Evolutionary conservation across 2,329 filamentous ascomycete species (phyloP).

Genomic region (Cladosporium sp.): DNA sequence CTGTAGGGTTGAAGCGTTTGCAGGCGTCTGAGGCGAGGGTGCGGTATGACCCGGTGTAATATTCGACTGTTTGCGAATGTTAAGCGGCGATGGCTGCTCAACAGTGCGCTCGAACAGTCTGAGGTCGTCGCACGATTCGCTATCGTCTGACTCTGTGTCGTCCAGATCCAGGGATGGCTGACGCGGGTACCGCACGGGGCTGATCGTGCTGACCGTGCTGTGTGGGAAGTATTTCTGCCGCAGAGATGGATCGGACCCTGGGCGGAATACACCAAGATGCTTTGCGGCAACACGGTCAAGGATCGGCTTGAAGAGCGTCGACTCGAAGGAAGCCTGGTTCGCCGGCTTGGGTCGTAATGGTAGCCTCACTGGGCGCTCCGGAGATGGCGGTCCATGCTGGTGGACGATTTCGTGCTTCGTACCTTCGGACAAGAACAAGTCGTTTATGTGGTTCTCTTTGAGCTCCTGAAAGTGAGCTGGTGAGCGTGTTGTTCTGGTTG

Average conservation of each 20-base stretch:
- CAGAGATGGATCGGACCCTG: slow-evolving; percentile 6
- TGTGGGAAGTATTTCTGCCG: slow-evolving; percentile 12
- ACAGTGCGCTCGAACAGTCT: slow-evolving; percentile 1
- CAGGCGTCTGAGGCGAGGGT: not conserved
- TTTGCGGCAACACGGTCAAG: slow-evolving; percentile 12
- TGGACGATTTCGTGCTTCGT: not conserved
- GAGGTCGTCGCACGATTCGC: not conserved
- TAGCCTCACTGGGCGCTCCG: not conserved
- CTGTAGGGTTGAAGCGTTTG: not conserved
- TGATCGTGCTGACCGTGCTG: not conserved
- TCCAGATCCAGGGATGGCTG: slow-evolving; percentile 4
- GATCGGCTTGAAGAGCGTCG: slow-evolving; percentile 8
- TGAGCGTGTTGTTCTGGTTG: not conserved
- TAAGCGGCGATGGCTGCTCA: not conserved
- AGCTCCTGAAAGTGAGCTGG: not conserved
- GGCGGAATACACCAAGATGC: not conserved
- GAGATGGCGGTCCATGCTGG: slow-evolving; percentile 9
- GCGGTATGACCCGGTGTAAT: not conserved
- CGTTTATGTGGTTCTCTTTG: not conserved
- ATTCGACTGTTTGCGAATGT: slow-evolving; percentile 9
- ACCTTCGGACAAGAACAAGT: not conserved
- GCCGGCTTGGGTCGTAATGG: slow-evolving; percentile 10
- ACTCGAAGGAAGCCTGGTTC: not conserved
- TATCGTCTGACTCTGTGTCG: not conserved
- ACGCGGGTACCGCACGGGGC: not conserved